Percentiles rank a stretch among this genome's conserved stretches.
Evolutionary conservation across 2,329 filamentous ascomycete species (phyloP).

Genomic region (Aureobasidium sp.): DNA sequence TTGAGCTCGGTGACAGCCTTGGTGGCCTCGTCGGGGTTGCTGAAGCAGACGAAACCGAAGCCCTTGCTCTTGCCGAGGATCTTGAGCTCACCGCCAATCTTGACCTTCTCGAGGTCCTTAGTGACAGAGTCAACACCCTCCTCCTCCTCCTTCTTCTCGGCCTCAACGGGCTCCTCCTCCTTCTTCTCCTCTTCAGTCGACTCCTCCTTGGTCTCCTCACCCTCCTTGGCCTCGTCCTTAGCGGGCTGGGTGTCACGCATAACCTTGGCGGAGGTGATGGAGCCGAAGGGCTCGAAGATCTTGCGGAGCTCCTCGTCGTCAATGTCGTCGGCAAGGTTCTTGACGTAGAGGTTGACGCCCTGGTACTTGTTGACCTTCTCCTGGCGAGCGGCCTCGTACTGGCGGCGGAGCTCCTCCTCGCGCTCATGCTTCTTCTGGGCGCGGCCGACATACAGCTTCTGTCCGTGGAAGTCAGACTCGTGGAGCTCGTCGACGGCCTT

Average conservation of each 20-base stretch:
- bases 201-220: conserved; percentile 39
- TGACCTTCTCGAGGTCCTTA: conserved; percentile 46
- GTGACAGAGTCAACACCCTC: conserved; percentile 40
- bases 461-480: conserved; percentile 82
- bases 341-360: conserved; percentile 99
- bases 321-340: conserved; percentile 95
- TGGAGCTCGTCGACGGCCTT: conserved; percentile 89
- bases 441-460: conserved; percentile 95
- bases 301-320: conserved; percentile 96
- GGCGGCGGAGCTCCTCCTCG: conserved; percentile 97
- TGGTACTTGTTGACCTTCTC: conserved; percentile 99
- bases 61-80: conserved; percentile 96
- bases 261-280: conserved; percentile 97
- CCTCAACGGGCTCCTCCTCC: conserved; percentile 50
- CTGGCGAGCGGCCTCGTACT: conserved; percentile 92
- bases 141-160: conserved; percentile 46
- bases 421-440: conserved; percentile 99
- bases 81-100: conserved; percentile 55
- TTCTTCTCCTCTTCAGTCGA: conserved; percentile 47
- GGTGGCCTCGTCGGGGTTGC: conserved; percentile 97
- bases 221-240: conserved; percentile 23
- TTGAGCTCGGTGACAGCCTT: conserved; percentile 99
- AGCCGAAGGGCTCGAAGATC: conserved; percentile 84
- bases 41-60: conserved; percentile 99
- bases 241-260: conserved; percentile 73